A percentile compares a stretch with the other conserved stretches of the same genome.
Evolutionary conservation across 2,329 filamentous ascomycete genomes (phyloP).

Genomic region (Alternaria sp.): DNA sequence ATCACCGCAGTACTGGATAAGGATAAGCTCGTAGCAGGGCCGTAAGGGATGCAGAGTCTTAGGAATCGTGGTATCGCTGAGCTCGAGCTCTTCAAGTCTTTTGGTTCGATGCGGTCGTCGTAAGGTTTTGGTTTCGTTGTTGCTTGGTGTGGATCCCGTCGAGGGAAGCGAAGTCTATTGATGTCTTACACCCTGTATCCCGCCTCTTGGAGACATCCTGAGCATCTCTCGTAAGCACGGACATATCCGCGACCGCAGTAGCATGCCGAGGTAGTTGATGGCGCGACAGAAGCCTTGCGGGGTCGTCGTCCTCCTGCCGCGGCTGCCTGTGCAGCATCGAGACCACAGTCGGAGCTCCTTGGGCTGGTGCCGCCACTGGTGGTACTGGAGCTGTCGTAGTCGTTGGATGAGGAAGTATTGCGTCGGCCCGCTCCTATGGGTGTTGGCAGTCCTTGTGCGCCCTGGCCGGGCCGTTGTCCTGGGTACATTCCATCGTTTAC

Average conservation of each 20-base stretch:
- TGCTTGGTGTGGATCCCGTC: not conserved
- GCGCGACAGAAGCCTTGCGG: constrained; percentile 44
- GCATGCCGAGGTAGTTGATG: constrained; percentile 36
- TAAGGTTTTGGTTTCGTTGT: constrained; percentile 14
- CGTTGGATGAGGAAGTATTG: constrained; percentile 54
- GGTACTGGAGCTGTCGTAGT: constrained; percentile 59
- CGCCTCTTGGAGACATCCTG: constrained; percentile 50
- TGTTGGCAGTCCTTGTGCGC: constrained; percentile 67
- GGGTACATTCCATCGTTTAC: constrained; percentile 91
- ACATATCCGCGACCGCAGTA: constrained; percentile 49
- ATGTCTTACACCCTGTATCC: constrained; percentile 39
- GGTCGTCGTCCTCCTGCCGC: constrained; percentile 36
- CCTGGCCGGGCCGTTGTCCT: constrained; percentile 60
- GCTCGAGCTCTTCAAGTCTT: constrained; percentile 48
- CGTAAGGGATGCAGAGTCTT: constrained; percentile 16
- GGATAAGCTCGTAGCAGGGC: not conserved
- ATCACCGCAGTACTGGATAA: not conserved
- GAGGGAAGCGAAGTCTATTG: not conserved
- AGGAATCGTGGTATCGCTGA: constrained; percentile 42
- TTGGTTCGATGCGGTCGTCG: constrained; percentile 13
- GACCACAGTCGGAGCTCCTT: constrained; percentile 53
- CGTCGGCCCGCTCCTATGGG: constrained; percentile 67
- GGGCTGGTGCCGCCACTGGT: constrained; percentile 64
- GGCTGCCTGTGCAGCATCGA: constrained; percentile 39
- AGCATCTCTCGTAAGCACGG: constrained; percentile 52